Evolutionary conservation across 2,329 filamentous ascomycete species (phyloP).

Genomic region (Lachnum nothofagi): DNA sequence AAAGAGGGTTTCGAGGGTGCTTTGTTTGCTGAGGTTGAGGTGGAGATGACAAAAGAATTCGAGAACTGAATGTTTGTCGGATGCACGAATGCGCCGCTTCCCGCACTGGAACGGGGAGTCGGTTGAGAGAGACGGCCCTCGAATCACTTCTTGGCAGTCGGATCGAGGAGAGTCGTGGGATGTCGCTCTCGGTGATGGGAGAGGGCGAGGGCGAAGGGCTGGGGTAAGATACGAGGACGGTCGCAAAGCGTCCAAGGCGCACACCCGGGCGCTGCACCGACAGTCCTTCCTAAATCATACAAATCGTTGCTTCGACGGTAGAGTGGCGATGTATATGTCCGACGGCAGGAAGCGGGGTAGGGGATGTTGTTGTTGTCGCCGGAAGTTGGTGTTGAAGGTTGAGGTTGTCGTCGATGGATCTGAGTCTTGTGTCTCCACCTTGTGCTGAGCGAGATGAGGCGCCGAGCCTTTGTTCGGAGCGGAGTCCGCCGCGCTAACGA

Average conservation of each 20-base stretch:
- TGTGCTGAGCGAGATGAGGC: too few relatives aligned
- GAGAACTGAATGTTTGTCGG: constrained; percentile 9
- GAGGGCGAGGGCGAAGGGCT: constrained; percentile 10
- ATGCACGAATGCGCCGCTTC: constrained; percentile 17
- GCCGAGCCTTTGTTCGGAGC: too few relatives aligned
- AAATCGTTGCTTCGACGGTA: constrained; percentile 3
- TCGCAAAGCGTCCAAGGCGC: constrained; percentile 19
- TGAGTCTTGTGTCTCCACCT: too few relatives aligned
- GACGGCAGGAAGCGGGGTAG: constrained; percentile 3
- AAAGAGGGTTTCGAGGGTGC: constrained; percentile 7
- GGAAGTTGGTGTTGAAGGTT: too few relatives aligned
- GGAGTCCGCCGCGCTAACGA: too few relatives aligned
- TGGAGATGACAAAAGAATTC: constrained; percentile 4
- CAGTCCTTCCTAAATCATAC: constrained; percentile 19
- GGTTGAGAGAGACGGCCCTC: not conserved
- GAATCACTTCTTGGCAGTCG: too few relatives aligned
- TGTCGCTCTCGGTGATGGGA: too few relatives aligned
- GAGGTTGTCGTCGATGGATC: too few relatives aligned
- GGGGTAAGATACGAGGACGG: constrained; percentile 10
- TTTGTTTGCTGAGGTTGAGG: constrained; percentile 8
- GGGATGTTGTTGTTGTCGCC: too few relatives aligned
- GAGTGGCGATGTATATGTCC: constrained; percentile 11
- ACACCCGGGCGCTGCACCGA: constrained; percentile 17
- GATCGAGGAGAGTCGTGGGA: too few relatives aligned
- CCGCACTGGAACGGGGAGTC: constrained; percentile 5